Evolutionary conservation across 176 grass and related monocot genomes (phyloP).

Genomic region (Guadua angustifolia): DNA sequence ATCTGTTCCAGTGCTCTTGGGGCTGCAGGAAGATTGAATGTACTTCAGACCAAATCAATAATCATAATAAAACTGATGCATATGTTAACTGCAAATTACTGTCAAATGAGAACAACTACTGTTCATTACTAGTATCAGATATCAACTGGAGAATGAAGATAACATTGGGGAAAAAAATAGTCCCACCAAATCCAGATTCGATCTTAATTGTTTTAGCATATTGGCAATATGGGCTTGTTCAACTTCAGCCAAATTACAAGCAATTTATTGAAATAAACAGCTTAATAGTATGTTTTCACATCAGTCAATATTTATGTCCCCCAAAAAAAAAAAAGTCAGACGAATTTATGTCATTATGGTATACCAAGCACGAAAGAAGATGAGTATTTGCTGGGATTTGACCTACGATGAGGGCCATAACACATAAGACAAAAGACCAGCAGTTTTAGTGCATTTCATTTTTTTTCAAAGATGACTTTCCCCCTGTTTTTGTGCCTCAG

Average conservation of each 20-base stretch:
- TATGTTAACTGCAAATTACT: background rate
- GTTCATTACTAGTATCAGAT: background rate
- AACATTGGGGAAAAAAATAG: background rate
- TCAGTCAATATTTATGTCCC: background rate
- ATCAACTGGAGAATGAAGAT: background rate
- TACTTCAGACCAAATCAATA: slow-evolving; percentile 4
- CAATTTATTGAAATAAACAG: background rate
- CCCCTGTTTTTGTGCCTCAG: background rate
- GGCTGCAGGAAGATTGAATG: slow-evolving; percentile 35
- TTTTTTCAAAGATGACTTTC: background rate
- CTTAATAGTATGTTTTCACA: background rate
- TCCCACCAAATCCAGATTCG: background rate
- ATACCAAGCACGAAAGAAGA: background rate
- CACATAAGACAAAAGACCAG: background rate
- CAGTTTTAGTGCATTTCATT: background rate
- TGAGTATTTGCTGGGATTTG: background rate
- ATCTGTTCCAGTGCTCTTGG: slow-evolving; percentile 42
- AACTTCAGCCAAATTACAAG: slow-evolving; percentile 10
- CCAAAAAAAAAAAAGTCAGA: no score
- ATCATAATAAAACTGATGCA: background rate
- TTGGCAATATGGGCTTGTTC: background rate
- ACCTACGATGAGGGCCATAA: background rate
- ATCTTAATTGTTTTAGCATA: background rate
- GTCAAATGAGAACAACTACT: background rate
- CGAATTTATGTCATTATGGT: background rate